Conservation (phyloP, 495 filamentous ascomycete genomes). For the Penicillium malachiteum region DNA sequence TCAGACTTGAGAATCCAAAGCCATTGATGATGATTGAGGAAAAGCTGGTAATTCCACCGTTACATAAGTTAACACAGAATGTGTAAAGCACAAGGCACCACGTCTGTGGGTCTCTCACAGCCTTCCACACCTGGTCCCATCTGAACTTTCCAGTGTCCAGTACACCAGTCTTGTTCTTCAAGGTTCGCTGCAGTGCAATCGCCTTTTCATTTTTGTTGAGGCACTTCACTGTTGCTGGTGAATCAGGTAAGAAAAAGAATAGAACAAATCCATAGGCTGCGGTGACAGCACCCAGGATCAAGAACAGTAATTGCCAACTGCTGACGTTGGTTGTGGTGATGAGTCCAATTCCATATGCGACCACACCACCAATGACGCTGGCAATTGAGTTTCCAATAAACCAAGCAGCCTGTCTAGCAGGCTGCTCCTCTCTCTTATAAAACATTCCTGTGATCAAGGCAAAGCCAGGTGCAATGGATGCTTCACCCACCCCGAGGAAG, state of each 20-base stretch:
- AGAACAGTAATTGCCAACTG: constrained; percentile 41
- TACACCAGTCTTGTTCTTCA: constrained; percentile 58
- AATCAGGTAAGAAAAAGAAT: constrained; percentile 48
- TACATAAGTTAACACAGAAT: constrained; percentile 42
- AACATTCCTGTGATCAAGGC: constrained; percentile 59
- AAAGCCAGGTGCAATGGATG: constrained; percentile 56
- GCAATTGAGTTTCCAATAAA: constrained; percentile 52
- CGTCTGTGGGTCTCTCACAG: constrained; percentile 51
- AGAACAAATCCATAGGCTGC: constrained; percentile 38
- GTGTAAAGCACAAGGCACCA: constrained; percentile 44
- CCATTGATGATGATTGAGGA: constrained; percentile 39
- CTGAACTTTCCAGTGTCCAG: constrained; percentile 58
- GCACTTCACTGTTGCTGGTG: constrained; percentile 44
- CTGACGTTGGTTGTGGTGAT: constrained; percentile 20
- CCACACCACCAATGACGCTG: constrained; percentile 44
- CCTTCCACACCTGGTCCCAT: constrained; percentile 53
- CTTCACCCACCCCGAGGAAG: constrained; percentile 56
- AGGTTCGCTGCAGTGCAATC: constrained; percentile 55
- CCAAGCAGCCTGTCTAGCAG: constrained; percentile 54
- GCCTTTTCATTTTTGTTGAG: constrained; percentile 45
- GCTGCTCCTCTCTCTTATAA: constrained; percentile 54
- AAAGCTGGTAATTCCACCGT: constrained; percentile 48
- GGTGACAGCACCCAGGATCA: constrained; percentile 39
- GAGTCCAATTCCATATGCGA: constrained; percentile 46
- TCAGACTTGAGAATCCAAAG: constrained; percentile 40